phyloP scores from a whole-genome alignment of 2,329 filamentous ascomycete genomes.

The Apiospora aurea region DNA sequence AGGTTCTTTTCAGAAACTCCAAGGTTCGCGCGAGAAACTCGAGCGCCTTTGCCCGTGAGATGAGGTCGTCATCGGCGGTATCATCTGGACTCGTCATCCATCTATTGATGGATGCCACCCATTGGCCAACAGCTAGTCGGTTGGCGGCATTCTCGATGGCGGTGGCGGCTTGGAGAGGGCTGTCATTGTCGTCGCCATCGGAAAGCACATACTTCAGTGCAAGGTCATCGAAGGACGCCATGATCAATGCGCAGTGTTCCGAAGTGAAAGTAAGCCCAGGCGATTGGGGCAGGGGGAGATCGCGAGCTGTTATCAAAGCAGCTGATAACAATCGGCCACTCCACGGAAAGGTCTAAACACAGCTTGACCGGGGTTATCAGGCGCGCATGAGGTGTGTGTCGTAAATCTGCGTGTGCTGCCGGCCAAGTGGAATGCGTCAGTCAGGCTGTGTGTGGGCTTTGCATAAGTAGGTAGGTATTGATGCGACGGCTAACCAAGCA shows the following conservation, averaged over 20 bases:
- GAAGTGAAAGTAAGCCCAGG: neutral
- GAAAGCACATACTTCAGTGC: conserved; percentile 62
- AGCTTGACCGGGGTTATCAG: neutral
- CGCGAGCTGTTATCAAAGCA: neutral
- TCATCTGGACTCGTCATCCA: conserved; percentile 56
- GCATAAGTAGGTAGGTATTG: neutral
- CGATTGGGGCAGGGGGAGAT: neutral
- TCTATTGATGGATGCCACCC: conserved; percentile 61
- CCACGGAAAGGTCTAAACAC: conserved; percentile 3
- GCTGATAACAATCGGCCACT: conserved; percentile 15
- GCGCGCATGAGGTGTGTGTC: neutral
- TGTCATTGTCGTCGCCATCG: conserved; percentile 52
- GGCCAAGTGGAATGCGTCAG: neutral
- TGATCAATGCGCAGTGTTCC: conserved; percentile 35
- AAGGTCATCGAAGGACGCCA: conserved; percentile 58
- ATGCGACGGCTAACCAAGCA: neutral
- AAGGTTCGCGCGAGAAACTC: conserved; percentile 64
- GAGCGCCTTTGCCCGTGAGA: conserved; percentile 61
- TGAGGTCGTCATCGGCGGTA: conserved; percentile 52
- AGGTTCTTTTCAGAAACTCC: conserved; percentile 52
- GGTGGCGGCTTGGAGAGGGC: conserved; percentile 19
- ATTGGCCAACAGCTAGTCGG: conserved; percentile 52
- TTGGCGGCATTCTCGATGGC: conserved; percentile 51
- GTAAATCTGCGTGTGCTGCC: neutral
- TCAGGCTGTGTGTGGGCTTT: neutral